Base-by-base conservation (phyloP, 306 rosid genomes). In the Lupinus albus region DNA sequence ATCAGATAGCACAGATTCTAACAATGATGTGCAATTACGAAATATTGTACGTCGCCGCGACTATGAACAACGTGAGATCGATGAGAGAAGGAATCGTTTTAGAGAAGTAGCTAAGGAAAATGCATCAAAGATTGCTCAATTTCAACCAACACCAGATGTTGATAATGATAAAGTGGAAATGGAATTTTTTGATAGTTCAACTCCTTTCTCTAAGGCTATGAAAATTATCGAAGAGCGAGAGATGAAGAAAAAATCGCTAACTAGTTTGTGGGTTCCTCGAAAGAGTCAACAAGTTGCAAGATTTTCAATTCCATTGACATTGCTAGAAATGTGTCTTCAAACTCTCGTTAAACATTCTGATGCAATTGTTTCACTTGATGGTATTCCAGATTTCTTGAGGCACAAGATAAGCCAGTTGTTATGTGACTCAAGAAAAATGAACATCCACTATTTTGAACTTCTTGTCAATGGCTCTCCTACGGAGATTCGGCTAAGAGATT, bases 361-460 rank as follows among this genome's bases (percentile, higher is more conserved):
- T 74, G 83, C 86, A 53, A 66, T 93, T 71, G 75, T 50, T 75
- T 93, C 95, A 11, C 89, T 93, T 45, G 97, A 86, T 4, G 16
- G 61, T 58, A 67, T 93, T 6, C 87, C 92, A 0, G 90, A 89
- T 70, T 73, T 71, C 18, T 71, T 90, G 72, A 86, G 72, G 79
- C 81, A 83, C 75, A 77, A 64, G 80, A 82, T 93, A 28, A 64
- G 91, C 63, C 78, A 63, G 59, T 62, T 88, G 68, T 80, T 89
- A 0, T 84, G 93, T 66, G 94, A 86, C 82, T 93, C 96, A 8
- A 76, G 90, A 36, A 86, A 67, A 39, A 84, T 90, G 89, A 72
- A 71, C 35, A 13, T 1, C 57, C 87, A 15, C 35, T 42, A 77
- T 62, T 53, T 93, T 7, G 64, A 80, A 20, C 89, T 89, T 66